Conservation (phyloP, 306 rosid genomes). For the Medicago arabica region DNA sequence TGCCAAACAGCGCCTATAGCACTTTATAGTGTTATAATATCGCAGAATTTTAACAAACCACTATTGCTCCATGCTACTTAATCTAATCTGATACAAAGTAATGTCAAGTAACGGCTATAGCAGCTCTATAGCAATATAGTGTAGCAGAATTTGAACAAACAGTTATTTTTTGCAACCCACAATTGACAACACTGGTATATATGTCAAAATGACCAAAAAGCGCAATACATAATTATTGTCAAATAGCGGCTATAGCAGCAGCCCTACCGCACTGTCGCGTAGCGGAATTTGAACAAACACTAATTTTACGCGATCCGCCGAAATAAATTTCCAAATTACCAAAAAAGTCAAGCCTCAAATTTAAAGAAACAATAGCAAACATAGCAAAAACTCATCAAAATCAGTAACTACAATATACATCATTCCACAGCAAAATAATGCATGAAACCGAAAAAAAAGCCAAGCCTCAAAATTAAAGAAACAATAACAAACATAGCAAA, state of each 20-base stretch:
- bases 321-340: not conserved
- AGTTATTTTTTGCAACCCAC: not conserved
- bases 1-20: not conserved
- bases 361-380: not conserved
- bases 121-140: not conserved
- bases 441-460: not conserved
- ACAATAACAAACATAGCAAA: not conserved
- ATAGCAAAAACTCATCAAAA: not conserved
- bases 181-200: not conserved
- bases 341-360: conserved; percentile 2
- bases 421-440: conserved; percentile 2
- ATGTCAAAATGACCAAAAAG: conserved; percentile 1
- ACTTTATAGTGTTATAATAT: not conserved
- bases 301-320: not conserved
- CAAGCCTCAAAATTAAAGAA: not conserved
- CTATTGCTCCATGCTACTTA: not conserved
- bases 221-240: not conserved
- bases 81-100: no score
- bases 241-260: not conserved
- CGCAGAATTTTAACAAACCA: not conserved
- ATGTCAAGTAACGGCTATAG: not conserved
- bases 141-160: not conserved
- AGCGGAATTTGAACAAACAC: not conserved
- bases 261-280: not conserved
- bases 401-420: not conserved